Conservation (phyloP, 768 basidiomycete species). For the Phlegmacium glaucopus region DNA sequence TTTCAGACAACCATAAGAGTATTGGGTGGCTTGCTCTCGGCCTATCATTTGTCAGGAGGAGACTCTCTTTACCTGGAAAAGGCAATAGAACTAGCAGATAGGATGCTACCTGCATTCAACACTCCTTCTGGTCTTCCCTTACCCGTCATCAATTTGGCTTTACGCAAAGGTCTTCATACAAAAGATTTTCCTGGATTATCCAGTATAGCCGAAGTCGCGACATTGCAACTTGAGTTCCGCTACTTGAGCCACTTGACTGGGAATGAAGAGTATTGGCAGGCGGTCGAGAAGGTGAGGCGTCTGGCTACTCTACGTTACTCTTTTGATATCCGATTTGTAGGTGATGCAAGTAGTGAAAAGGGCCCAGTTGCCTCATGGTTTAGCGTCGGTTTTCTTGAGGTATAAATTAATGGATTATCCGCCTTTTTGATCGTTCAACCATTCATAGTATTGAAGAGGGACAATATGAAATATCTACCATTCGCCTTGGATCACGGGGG, state of each 20-base stretch:
- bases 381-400: conserved; percentile 82
- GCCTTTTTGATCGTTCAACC: neutral
- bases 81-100: conserved; percentile 79
- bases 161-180: conserved; percentile 57
- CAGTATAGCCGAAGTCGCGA: conserved; percentile 84
- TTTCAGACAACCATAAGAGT: conserved; percentile 86
- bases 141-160: conserved; percentile 73
- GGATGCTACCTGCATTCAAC: conserved; percentile 82
- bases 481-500: conserved; percentile 87
- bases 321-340: conserved; percentile 16
- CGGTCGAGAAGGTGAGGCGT: conserved; percentile 60
- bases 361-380: conserved; percentile 61
- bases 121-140: conserved; percentile 79
- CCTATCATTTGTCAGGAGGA: conserved; percentile 71
- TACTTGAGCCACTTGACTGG: conserved; percentile 81
- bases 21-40: conserved; percentile 85
- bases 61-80: conserved; percentile 71
- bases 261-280: conserved; percentile 77
- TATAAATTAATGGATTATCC: neutral
- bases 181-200: conserved; percentile 56
- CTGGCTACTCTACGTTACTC: neutral
- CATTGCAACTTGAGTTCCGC: conserved; percentile 86
- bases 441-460: conserved; percentile 35
- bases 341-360: conserved; percentile 68
- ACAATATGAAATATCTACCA: conserved; percentile 56